phyloP scores from a whole-genome alignment of 2,329 filamentous ascomycete genomes.

The Ophiostoma himal-ulmi region DNA sequence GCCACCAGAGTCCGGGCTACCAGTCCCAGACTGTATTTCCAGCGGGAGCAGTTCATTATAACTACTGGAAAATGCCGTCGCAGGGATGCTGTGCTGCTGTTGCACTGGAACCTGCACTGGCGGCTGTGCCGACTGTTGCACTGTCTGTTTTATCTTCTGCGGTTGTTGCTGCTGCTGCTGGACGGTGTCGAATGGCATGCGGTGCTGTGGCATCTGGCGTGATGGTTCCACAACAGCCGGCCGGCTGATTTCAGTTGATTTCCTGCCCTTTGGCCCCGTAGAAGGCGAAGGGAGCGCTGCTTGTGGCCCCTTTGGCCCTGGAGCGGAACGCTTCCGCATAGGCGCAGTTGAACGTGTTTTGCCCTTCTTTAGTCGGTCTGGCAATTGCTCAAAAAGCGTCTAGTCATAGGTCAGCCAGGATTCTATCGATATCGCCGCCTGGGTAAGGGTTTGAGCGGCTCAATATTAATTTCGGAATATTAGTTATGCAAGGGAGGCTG shows the following conservation, averaged over 20 bases:
- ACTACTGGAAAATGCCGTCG: conserved; percentile 35
- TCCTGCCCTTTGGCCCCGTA: conserved; percentile 25
- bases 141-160: not conserved
- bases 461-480: not conserved
- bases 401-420: conserved; percentile 33
- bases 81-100: conserved; percentile 25
- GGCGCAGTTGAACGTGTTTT: conserved; percentile 35
- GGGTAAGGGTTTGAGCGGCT: not conserved
- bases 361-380: conserved; percentile 59
- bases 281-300: conserved; percentile 29
- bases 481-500: not conserved
- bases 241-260: conserved; percentile 30
- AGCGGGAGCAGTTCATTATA: conserved; percentile 43
- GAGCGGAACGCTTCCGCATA: conserved; percentile 54
- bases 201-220: conserved; percentile 25
- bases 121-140: not conserved
- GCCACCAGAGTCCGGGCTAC: conserved; percentile 35
- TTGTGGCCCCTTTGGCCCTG: conserved; percentile 37
- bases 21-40: conserved; percentile 40
- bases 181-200: conserved; percentile 29
- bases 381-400: conserved; percentile 78
- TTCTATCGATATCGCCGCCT: not conserved
- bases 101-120: conserved; percentile 9
- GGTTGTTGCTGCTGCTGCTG: conserved; percentile 25
- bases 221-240: conserved; percentile 22